Percentiles rank a stretch among this genome's conserved stretches.
Evolutionary conservation across 805 yeast genomes (phyloP).

Genomic region (Clavispora carvajalis): DNA sequence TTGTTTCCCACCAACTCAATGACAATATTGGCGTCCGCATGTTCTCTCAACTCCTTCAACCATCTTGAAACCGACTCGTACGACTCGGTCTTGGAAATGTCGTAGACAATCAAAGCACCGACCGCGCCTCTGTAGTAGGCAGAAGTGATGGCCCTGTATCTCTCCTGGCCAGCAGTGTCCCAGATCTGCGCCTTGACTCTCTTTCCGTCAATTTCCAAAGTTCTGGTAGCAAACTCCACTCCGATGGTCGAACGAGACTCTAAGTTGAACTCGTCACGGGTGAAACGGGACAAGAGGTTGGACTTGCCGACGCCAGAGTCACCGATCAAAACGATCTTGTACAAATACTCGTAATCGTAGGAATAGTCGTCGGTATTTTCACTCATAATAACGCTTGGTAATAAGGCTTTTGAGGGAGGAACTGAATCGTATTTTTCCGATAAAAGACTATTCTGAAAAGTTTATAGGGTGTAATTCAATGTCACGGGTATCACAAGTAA

Average conservation of each 20-base stretch:
- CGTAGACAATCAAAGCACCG: constrained; percentile 94
- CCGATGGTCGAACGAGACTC: constrained; percentile 95
- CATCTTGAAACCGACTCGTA: constrained; percentile 84
- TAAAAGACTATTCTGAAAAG: too few species aligned
- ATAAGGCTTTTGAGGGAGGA: too few species aligned
- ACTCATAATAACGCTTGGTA: too few species aligned
- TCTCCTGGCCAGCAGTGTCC: constrained; percentile 99
- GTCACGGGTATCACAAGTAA: not conserved
- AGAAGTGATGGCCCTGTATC: constrained; percentile 95
- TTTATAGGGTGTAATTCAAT: too few species aligned
- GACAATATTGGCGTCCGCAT: constrained; percentile 92
- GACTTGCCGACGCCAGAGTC: constrained; percentile 98
- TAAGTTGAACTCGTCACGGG: constrained; percentile 91
- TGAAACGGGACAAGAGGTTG: constrained; percentile 86
- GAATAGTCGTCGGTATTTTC: constrained; percentile 43
- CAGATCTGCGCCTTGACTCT: constrained; percentile 88
- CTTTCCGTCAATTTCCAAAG: constrained; percentile 81
- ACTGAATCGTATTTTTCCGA: too few species aligned
- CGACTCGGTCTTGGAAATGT: constrained; percentile 83
- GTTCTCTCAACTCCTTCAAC: constrained; percentile 85
- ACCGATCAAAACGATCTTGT: constrained; percentile 90
- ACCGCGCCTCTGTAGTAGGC: constrained; percentile 98
- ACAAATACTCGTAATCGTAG: constrained; percentile 82
- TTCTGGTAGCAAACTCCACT: constrained; percentile 96
- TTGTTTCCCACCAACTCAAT: constrained; percentile 92